Conservation (phyloP, 2,329 filamentous ascomycete genomes). For the Cladosporium phlei region DNA sequence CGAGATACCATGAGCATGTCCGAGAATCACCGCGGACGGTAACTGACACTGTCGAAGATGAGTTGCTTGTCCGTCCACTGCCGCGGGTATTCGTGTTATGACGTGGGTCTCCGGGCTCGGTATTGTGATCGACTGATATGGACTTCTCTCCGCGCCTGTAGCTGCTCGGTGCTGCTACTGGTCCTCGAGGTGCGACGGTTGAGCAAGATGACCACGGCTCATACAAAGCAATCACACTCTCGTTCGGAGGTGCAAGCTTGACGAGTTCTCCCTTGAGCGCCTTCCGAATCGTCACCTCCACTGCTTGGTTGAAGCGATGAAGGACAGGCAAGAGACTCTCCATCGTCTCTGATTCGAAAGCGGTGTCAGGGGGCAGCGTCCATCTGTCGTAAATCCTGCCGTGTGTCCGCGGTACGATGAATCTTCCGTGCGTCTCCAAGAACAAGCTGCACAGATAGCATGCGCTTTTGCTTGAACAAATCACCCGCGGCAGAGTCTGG, state of each 20-base stretch:
- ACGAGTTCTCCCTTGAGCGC: background rate
- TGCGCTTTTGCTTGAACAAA: conserved; percentile 8
- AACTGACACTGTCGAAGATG: background rate
- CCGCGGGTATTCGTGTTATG: too few relatives aligned
- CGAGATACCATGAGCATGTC: background rate
- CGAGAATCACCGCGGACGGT: background rate
- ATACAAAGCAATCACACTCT: conserved; percentile 6
- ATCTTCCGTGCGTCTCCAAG: conserved; percentile 1
- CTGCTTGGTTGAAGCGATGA: background rate
- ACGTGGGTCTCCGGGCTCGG: too few relatives aligned
- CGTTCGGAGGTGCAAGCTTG: background rate
- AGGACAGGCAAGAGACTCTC: background rate
- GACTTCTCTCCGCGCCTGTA: background rate
- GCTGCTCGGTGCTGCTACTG: background rate
- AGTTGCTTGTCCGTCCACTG: background rate
- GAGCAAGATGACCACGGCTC: conserved; percentile 9
- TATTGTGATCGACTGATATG: too few relatives aligned
- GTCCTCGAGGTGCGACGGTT: background rate
- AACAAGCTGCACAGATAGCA: conserved; percentile 9
- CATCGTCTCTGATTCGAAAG: background rate
- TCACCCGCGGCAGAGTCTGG: background rate
- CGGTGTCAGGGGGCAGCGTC: conserved; percentile 8
- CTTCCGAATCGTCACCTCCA: background rate
- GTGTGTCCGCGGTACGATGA: conserved; percentile 3
- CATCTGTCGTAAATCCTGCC: conserved; percentile 10